Base-by-base conservation (phyloP, 495 filamentous ascomycete genomes). In the Hyaloscypha finlandica region DNA sequence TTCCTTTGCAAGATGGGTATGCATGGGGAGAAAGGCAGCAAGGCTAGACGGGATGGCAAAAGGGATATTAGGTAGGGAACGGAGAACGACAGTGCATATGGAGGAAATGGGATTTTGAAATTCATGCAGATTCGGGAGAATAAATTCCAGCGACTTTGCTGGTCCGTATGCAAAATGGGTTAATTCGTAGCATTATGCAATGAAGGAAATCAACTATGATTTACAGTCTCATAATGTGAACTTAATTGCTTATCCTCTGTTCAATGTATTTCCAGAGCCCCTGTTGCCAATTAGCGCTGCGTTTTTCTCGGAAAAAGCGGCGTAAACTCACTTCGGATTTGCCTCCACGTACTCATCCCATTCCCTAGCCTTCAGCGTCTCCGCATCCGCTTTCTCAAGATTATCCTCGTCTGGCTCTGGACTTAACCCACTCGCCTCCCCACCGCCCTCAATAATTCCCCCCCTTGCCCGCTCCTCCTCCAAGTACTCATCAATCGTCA, bases 401-500 rank as follows among this genome's bases (percentile, higher is more conserved):
- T 97, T 84, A 77, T 98, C 96, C 79, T 97, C 94, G 77, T 98
- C 90, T 31, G 89, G 82, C 75, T 93, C 88, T 5, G 88, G 86
- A 61, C 79, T 76, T 22, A 85, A 78, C n/a, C 85, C 85, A 62
- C 89, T 93, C 68, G 90, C 85, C 73, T 90, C 88, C n/a, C 90
- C 92, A 52, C 95, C 95, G 33, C 93, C 94, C 74, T 97, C 89
- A 61, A 97, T 89, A 29, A 99, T 90, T n/a, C 92, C 92, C 9
- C 96, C 96, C 74, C 90, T 81, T 67, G 85, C 82, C 66, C 88
- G 82, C 77, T 99, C 95, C 79, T 99, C 95, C 56, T 94, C 94
- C 19, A 99, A 80, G 74, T 98, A 98, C 77, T 99, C 95, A 69
- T 99, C 96, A 66, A 99, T 98, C 0, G 87, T 91, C 95, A 98